These are phyloP conservation scores for Boletellus ananiceps DNA, from an alignment of 768 basidiomycete species.

Conservation along the genomic window DNA sequence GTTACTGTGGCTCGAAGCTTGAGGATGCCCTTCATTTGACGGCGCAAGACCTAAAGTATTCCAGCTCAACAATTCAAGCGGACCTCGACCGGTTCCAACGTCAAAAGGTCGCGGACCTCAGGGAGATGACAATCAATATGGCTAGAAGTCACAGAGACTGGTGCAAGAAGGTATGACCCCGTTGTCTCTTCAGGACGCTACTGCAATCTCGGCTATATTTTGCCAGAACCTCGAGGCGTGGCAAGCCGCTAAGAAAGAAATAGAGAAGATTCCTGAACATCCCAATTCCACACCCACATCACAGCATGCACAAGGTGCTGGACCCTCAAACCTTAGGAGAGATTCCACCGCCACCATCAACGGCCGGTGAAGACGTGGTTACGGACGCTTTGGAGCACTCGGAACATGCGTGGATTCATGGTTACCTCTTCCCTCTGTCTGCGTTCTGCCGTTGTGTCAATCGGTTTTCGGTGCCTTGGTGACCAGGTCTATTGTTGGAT, in stretches of 20 bases:
- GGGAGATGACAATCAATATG: conserved; percentile 91
- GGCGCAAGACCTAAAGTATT: conserved; percentile 93
- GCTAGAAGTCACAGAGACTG: conserved; percentile 90
- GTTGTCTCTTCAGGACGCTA: conserved; percentile 1
- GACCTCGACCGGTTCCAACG: conserved; percentile 98
- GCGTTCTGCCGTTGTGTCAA: conserved; percentile 11
- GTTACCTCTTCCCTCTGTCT: conserved; percentile 4
- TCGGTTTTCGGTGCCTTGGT: conserved; percentile 6
- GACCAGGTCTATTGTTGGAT: conserved; percentile 22
- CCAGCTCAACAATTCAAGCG: conserved; percentile 93
- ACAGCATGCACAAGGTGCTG: conserved; percentile 31
- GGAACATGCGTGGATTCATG: conserved; percentile 12
- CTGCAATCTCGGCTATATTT: conserved; percentile 14
- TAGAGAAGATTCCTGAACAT: conserved; percentile 85
- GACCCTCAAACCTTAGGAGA: conserved; percentile 44
- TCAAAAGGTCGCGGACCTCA: conserved; percentile 94
- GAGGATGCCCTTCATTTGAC: conserved; percentile 93
- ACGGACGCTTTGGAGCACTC: conserved; percentile 1
- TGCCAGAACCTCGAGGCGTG: conserved; percentile 90
- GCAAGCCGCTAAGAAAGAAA: conserved; percentile 93
- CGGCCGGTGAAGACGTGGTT: conserved; percentile 40
- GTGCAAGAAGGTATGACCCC: conserved; percentile 78
- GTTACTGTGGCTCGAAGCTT: conserved; percentile 48
- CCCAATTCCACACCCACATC: conserved; percentile 64
- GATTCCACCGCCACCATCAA: conserved; percentile 72